Conservation (phyloP, 768 basidiomycete genomes). For the Brasilioporus rufonigricans region DNA sequence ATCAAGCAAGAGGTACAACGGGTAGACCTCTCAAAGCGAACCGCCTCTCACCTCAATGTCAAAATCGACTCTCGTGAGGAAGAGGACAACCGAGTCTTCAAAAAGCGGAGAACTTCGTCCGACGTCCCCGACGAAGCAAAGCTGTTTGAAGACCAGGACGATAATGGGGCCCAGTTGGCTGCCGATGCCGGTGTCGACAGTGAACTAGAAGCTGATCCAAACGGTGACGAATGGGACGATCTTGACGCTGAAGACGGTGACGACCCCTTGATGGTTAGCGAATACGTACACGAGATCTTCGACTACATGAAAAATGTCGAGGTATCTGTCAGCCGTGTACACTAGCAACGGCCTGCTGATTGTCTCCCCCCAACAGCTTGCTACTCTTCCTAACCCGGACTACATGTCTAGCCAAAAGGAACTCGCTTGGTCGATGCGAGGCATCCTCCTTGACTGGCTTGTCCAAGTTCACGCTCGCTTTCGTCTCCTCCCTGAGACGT, state of each 20-base stretch:
- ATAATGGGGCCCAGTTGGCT: constrained; percentile 33
- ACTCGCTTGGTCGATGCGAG: constrained; percentile 87
- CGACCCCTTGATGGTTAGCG: constrained; percentile 95
- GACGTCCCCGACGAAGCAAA: constrained; percentile 46
- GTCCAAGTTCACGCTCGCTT: constrained; percentile 89
- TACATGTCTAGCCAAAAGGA: constrained; percentile 86
- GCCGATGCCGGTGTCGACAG: constrained; percentile 40
- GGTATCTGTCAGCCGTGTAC: constrained; percentile 41
- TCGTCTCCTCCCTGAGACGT: constrained; percentile 83
- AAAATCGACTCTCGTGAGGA: constrained; percentile 44
- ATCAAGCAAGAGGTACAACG: constrained; percentile 31
- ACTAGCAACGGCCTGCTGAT: neutral
- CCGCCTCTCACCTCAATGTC: constrained; percentile 32
- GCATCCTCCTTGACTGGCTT: constrained; percentile 89
- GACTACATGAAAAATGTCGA: constrained; percentile 84
- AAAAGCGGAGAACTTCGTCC: constrained; percentile 77
- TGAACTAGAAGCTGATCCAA: constrained; percentile 63
- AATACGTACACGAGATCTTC: constrained; percentile 94
- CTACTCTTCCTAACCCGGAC: constrained; percentile 76
- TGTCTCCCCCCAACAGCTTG: constrained; percentile 43
- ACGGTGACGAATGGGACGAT: constrained; percentile 79
- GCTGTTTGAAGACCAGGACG: constrained; percentile 44
- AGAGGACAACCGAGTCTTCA: constrained; percentile 59
- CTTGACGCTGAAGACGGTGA: constrained; percentile 89
- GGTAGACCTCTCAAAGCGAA: constrained; percentile 27